A percentile compares a stretch with the other conserved stretches of the same genome.
Conservation (phyloP, 2,329 filamentous ascomycete species). For the Aspergillus glaucus region DNA sequence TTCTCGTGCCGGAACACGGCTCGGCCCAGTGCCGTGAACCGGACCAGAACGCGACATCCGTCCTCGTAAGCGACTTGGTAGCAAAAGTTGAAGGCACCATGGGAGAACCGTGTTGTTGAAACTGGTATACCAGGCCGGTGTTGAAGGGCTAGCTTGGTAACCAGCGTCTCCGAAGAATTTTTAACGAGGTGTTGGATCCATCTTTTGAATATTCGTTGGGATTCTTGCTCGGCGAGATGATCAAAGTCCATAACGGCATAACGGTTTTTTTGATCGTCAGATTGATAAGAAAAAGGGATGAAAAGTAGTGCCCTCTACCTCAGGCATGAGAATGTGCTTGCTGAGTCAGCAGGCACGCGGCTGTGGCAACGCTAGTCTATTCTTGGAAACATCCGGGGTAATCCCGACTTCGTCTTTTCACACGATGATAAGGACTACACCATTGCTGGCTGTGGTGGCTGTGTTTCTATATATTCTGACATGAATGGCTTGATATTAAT, state of each 20-base stretch:
- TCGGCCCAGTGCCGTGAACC: conserved; percentile 13
- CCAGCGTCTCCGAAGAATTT: conserved; percentile 18
- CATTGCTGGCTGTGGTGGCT: no score
- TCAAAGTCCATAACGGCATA: conserved; percentile 19
- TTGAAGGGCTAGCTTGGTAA: conserved; percentile 16
- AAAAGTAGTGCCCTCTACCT: not conserved
- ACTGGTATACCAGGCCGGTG: conserved; percentile 14
- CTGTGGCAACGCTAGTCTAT: not conserved
- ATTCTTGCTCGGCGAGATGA: conserved; percentile 16
- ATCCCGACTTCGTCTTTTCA: not conserved
- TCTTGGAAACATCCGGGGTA: not conserved
- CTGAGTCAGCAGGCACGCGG: not conserved
- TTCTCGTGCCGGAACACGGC: conserved; percentile 21
- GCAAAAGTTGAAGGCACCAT: conserved; percentile 27
- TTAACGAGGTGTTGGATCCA: conserved; percentile 18
- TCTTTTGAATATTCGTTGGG: conserved; percentile 15
- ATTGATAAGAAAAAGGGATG: not conserved
- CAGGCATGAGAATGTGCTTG: not conserved
- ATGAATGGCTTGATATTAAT: no score
- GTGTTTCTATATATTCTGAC: no score
- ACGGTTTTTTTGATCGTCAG: not conserved
- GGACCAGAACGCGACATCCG: conserved; percentile 18
- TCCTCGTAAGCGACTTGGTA: conserved; percentile 23
- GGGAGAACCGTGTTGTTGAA: conserved; percentile 15
- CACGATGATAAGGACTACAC: no score